A percentile compares a stretch with the other conserved stretches of the same genome.
phyloP scores from a whole-genome alignment of 371 early-diverging fungal genomes.

The Fennellomyces sp. region DNA sequence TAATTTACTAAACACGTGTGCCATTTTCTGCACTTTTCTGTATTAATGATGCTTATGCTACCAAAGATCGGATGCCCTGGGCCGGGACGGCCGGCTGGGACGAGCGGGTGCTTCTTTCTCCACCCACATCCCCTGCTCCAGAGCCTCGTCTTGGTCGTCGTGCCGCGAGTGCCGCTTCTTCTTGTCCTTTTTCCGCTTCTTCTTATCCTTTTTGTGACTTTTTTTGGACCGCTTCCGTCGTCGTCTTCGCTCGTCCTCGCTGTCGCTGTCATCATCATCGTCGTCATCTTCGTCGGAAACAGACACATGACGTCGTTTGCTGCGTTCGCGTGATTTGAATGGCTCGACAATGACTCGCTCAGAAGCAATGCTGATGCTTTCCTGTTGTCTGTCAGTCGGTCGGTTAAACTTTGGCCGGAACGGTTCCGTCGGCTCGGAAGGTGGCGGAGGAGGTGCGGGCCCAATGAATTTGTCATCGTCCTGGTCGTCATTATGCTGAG shows the following conservation, averaged over 20 bases:
- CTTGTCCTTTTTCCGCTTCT: slow-evolving; percentile 16
- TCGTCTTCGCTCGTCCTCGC: slow-evolving; percentile 23
- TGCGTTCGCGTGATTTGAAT: slow-evolving; percentile 27
- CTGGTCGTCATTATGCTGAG: background rate
- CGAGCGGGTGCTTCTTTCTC: slow-evolving; percentile 17
- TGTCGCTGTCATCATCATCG: slow-evolving; percentile 19
- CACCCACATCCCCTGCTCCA: slow-evolving; percentile 19
- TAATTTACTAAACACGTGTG: background rate
- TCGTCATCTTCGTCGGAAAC: slow-evolving; percentile 36
- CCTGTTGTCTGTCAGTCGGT: slow-evolving; percentile 19
- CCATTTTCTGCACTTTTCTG: background rate
- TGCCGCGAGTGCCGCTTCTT: slow-evolving; percentile 12
- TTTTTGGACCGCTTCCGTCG: slow-evolving; percentile 25
- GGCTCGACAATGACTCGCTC: slow-evolving; percentile 46
- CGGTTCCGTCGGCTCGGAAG: slow-evolving; percentile 13
- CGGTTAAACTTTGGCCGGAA: slow-evolving; percentile 51
- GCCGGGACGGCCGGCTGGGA: background rate
- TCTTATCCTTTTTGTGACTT: slow-evolving; percentile 17
- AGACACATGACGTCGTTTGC: slow-evolving; percentile 31
- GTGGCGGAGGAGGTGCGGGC: slow-evolving; percentile 29
- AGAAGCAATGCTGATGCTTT: slow-evolving; percentile 20
- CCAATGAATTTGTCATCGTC: slow-evolving; percentile 35
- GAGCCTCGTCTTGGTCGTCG: background rate
- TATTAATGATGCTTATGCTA: background rate
- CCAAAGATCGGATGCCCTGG: slow-evolving; percentile 7